Evolutionary conservation across 1,284 basidiomycete genomes (phyloP), one percentile per base, ranked within the genome.

Genomic region (Sphagnurus paluster): DNA sequence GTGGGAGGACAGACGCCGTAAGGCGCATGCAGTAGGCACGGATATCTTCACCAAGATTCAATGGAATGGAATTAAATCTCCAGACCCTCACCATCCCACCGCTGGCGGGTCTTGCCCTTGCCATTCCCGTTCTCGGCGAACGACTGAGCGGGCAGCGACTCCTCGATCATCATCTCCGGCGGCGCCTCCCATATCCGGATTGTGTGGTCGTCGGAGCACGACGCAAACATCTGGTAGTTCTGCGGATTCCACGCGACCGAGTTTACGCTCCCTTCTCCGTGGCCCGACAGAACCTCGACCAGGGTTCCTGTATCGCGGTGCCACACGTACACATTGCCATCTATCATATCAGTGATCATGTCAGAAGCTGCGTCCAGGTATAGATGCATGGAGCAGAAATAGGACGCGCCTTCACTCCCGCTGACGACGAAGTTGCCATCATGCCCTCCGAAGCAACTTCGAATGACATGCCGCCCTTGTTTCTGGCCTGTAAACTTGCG

Each of bases 241-340:
- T 74, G 76, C 19, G 93, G 93, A 67, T 98, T 96, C 97, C 97
- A 99, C 11, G 93, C 90, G 8, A 99, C 94, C 14, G 88, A 87
- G 65, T 98, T 99, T 50, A 99, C 95, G 48, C 87, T 89, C 29
- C 93, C 93, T 40, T 69, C 66, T 11, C 84, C 87, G 59, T 99
- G 97, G 0, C 95, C 96, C 1, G 77, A 65, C 1, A 98, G 77
- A 19, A 85, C 78, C 65, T 98, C 92, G 20, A 99, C 75, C 34
- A 94, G 76, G 0, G 79, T 74, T 0, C 89, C 90, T 3, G 87
- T 87, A 56, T 92, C 87, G 42, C 89, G 85, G 66, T 98, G 92
- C 94, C 96, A 99, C 17, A 98, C 80, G 68, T 98, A 98, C 39
- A 98, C 86, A 54, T 89, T 88, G 33, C 84, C 82, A 70, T 97